A percentile compares a stretch with the other conserved stretches of the same genome.
These are phyloP conservation scores for Yamagishiella unicocca DNA, from an alignment of 139 green algal species.

Conservation along the genomic window DNA sequence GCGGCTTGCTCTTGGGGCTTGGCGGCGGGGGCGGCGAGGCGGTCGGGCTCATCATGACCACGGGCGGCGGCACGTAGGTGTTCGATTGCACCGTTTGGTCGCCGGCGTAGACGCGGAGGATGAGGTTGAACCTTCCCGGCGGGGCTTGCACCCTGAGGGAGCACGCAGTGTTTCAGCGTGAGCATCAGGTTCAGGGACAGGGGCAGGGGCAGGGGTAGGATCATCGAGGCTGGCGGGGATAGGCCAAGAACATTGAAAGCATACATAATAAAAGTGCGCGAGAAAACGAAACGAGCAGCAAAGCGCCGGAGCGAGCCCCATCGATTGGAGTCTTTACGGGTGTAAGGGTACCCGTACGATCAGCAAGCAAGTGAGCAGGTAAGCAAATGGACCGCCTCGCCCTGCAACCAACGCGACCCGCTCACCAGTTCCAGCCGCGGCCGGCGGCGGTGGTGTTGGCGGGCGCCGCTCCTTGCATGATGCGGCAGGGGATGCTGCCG, in stretches of 20 bases:
- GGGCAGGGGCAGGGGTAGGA: too few relatives aligned
- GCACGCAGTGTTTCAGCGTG: not conserved
- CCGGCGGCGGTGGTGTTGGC: not conserved
- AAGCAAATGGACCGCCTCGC: not conserved
- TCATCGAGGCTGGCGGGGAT: too few relatives aligned
- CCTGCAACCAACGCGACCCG: not conserved
- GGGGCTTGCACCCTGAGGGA: not conserved
- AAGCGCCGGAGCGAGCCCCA: too few relatives aligned
- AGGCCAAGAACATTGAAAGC: too few relatives aligned
- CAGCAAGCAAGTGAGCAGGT: not conserved
- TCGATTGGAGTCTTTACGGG: not conserved
- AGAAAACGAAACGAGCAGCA: too few relatives aligned
- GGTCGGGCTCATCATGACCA: not conserved
- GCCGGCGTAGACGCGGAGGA: slow-evolving; percentile 17
- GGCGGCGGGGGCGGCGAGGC: too few relatives aligned
- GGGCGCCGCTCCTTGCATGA: not conserved
- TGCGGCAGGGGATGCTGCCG: slow-evolving; percentile 2
- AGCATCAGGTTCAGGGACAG: too few relatives aligned
- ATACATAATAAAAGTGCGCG: too few relatives aligned
- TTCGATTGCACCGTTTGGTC: not conserved
- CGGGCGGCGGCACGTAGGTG: slow-evolving; percentile 19
- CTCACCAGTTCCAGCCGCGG: slow-evolving; percentile 18
- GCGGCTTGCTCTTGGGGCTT: too few relatives aligned
- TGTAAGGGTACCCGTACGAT: not conserved
- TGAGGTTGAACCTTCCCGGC: not conserved